phyloP scores from a whole-genome alignment of 1,284 basidiomycete species.

The Pseudozyma sp. region DNA sequence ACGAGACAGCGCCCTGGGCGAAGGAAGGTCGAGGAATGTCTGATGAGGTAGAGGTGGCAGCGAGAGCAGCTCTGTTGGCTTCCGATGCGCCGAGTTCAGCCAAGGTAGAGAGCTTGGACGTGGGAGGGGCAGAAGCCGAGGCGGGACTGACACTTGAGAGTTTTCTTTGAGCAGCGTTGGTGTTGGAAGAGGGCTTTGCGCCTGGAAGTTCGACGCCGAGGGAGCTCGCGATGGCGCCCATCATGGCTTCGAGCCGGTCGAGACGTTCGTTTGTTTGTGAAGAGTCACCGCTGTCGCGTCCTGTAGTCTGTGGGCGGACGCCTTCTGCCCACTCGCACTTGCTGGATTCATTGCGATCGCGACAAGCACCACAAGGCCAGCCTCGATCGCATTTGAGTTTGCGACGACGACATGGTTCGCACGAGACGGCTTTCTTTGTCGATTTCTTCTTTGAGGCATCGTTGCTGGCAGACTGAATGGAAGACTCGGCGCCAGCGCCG shows the following conservation, averaged over 20 bases:
- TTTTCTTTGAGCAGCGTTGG: slow-evolving; percentile 19
- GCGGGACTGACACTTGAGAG: slow-evolving; percentile 18
- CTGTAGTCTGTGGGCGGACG: slow-evolving; percentile 52
- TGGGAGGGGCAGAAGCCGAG: slow-evolving; percentile 16
- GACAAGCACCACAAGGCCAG: slow-evolving; percentile 56
- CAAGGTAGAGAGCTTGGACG: slow-evolving; percentile 43
- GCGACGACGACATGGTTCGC: slow-evolving; percentile 59
- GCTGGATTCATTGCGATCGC: slow-evolving; percentile 54
- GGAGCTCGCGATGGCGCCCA: slow-evolving; percentile 48
- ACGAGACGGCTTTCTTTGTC: slow-evolving; percentile 62
- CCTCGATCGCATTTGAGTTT: slow-evolving; percentile 64
- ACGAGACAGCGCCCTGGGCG: slow-evolving; percentile 22
- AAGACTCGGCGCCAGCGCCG: slow-evolving; percentile 2
- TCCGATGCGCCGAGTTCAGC: slow-evolving; percentile 49
- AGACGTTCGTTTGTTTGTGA: slow-evolving; percentile 48
- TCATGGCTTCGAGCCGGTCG: slow-evolving; percentile 51
- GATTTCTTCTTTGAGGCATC: slow-evolving; percentile 50
- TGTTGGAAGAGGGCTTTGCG: slow-evolving; percentile 4
- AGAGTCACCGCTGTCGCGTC: slow-evolving; percentile 46
- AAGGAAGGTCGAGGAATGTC: slow-evolving; percentile 11
- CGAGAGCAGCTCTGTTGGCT: slow-evolving; percentile 36
- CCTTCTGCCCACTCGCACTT: slow-evolving; percentile 63
- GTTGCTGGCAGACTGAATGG: not conserved
- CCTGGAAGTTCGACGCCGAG: slow-evolving; percentile 48
- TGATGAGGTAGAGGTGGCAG: slow-evolving; percentile 9